Percentiles rank a stretch among this genome's conserved stretches.
Evolutionary conservation across 257 asterid genomes (phyloP).

Genomic region (Asclepias syriaca): DNA sequence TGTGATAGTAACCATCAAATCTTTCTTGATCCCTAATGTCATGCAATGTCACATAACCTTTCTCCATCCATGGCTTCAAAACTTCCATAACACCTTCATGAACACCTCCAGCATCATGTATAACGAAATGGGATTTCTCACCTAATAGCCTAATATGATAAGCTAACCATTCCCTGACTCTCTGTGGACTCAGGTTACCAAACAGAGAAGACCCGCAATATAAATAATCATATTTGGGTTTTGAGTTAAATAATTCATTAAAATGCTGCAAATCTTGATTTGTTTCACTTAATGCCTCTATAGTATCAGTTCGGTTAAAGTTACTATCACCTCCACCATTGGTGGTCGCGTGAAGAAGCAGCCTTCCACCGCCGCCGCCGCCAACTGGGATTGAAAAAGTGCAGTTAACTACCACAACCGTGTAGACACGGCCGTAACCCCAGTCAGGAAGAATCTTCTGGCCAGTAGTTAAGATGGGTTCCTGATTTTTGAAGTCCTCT

Average conservation of each 20-base stretch:
- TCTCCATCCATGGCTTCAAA: constrained; percentile 71
- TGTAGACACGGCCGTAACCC: constrained; percentile 88
- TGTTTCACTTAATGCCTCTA: constrained; percentile 42
- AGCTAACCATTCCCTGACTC: constrained; percentile 78
- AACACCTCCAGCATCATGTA: constrained; percentile 88
- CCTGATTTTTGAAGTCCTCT: background rate
- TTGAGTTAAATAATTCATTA: constrained; percentile 18
- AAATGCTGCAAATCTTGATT: constrained; percentile 28
- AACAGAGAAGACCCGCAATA: constrained; percentile 73
- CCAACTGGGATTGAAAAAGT: constrained; percentile 38
- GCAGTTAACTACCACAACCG: constrained; percentile 71
- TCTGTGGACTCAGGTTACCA: constrained; percentile 67
- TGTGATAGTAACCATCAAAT: constrained; percentile 80
- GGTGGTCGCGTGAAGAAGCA: constrained; percentile 46
- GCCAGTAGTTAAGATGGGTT: constrained; percentile 19
- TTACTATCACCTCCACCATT: constrained; percentile 38
- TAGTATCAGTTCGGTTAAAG: constrained; percentile 39
- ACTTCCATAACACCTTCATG: constrained; percentile 59
- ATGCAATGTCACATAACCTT: constrained; percentile 63
- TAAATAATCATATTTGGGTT: constrained; percentile 49
- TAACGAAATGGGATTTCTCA: constrained; percentile 61
- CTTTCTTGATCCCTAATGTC: constrained; percentile 73
- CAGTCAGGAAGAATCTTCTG: constrained; percentile 40
- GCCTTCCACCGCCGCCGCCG: constrained; percentile 34
- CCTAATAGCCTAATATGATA: constrained; percentile 64